These are phyloP conservation scores for Penicillium sp. DNA, from an alignment of 2,329 filamentous ascomycete species.

Conservation along the genomic window DNA sequence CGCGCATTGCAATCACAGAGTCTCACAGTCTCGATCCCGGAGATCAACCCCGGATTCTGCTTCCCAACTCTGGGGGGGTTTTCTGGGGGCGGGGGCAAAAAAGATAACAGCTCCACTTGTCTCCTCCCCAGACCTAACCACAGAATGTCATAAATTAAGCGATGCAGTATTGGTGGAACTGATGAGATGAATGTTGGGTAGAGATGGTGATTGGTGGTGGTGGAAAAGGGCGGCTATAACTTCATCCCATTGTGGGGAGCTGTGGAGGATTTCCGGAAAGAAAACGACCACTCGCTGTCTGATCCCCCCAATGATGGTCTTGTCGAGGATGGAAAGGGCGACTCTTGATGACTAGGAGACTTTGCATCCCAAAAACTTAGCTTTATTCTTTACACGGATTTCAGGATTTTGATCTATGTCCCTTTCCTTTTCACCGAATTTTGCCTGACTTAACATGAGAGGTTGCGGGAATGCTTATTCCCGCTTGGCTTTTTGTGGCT, in stretches of 20 bases:
- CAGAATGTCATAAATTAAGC: too few relatives aligned
- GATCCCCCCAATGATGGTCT: background rate
- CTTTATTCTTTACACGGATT: background rate
- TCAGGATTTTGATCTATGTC: background rate
- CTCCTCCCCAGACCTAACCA: background rate
- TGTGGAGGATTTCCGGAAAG: background rate
- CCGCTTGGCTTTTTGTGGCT: slow-evolving; percentile 4
- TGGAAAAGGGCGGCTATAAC: slow-evolving; percentile 1
- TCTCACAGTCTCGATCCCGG: background rate
- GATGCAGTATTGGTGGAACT: background rate
- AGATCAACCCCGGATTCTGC: background rate
- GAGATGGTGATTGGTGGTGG: background rate
- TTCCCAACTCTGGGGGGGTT: background rate
- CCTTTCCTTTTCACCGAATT: background rate
- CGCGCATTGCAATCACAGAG: background rate
- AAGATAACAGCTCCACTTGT: background rate
- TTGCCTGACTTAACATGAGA: background rate
- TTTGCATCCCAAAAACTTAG: background rate
- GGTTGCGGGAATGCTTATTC: slow-evolving; percentile 7
- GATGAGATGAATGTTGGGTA: background rate
- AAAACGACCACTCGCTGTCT: background rate
- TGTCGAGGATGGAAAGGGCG: background rate
- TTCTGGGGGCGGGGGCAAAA: background rate
- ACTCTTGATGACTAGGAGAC: background rate
- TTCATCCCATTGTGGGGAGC: slow-evolving; percentile 7